Percentiles rank a stretch among this genome's conserved stretches.
Conservation (phyloP, 2,329 filamentous ascomycete genomes). For the Chalara sp. region DNA sequence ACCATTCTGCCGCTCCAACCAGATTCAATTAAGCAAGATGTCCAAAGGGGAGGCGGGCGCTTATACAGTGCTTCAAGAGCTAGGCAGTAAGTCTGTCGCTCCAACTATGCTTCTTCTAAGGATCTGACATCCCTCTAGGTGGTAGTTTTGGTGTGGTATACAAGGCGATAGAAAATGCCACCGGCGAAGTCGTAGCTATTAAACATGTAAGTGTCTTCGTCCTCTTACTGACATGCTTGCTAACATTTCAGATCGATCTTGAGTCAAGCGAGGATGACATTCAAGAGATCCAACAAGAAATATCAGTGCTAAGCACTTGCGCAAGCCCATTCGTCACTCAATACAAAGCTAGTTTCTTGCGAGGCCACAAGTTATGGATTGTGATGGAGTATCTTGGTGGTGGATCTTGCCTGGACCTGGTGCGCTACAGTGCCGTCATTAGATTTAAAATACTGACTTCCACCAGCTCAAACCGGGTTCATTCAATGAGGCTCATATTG, state of each 20-base stretch:
- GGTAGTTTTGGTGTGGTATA: constrained; percentile 96
- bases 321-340: constrained; percentile 90
- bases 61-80: constrained; percentile 93
- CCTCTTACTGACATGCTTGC: constrained; percentile 1
- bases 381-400: constrained; percentile 98
- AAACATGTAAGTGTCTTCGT: constrained; percentile 66
- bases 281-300: constrained; percentile 95
- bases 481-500: constrained; percentile 85
- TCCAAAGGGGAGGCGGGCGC: constrained; percentile 39
- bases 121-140: not conserved
- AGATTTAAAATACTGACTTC: constrained; percentile 9
- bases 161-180: constrained; percentile 87
- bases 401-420: constrained; percentile 89
- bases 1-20: too few species aligned
- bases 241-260: constrained; percentile 75
- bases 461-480: constrained; percentile 77
- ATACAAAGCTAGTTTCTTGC: constrained; percentile 94
- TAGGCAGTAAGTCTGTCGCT: constrained; percentile 54
- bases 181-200: constrained; percentile 90
- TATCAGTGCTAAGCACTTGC: constrained; percentile 90
- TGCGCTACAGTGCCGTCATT: constrained; percentile 35
- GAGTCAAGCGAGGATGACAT: constrained; percentile 99
- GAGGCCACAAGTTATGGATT: constrained; percentile 96
- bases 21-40: not conserved
- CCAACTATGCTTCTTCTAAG: not conserved